A percentile compares a stretch with the other conserved stretches of the same genome.
phyloP scores from a whole-genome alignment of 129 eudicot genomes.

The Centella asiatica region DNA sequence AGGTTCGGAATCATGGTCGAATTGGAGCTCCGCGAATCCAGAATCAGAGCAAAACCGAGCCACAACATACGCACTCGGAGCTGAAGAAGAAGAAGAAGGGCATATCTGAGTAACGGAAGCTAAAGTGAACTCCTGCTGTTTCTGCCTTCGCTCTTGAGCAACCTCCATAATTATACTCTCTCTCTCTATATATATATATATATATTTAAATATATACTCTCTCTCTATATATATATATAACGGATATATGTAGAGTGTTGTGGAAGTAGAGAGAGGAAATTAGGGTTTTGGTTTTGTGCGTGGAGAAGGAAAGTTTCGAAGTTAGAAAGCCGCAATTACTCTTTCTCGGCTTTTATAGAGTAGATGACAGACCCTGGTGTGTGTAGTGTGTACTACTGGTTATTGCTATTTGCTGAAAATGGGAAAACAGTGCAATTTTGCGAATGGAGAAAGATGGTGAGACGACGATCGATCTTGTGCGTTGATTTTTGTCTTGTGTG shows the following conservation, averaged over 20 bases:
- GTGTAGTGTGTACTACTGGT: too few relatives aligned
- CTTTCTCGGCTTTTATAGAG: too few relatives aligned
- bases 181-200: neutral
- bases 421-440: too few relatives aligned
- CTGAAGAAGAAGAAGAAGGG: conserved; percentile 10
- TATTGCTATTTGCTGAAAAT: too few relatives aligned
- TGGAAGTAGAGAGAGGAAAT: conserved; percentile 9
- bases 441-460: too few relatives aligned
- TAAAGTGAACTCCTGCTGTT: conserved; percentile 22
- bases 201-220: neutral
- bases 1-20: conserved; percentile 20
- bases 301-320: conserved; percentile 12
- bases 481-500: too few relatives aligned
- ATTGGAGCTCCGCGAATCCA: conserved; percentile 20
- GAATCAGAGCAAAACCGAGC: conserved; percentile 28
- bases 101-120: conserved; percentile 29
- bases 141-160: conserved; percentile 13
- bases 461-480: too few relatives aligned
- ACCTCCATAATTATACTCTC: conserved; percentile 16
- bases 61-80: conserved; percentile 22
- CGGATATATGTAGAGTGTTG: neutral
- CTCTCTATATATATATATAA: neutral
- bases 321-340: neutral
- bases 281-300: conserved; percentile 31
- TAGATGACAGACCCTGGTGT: too few relatives aligned